Conservation (phyloP, 1,284 basidiomycete species). For the Melampsora larici-populina region DNA sequence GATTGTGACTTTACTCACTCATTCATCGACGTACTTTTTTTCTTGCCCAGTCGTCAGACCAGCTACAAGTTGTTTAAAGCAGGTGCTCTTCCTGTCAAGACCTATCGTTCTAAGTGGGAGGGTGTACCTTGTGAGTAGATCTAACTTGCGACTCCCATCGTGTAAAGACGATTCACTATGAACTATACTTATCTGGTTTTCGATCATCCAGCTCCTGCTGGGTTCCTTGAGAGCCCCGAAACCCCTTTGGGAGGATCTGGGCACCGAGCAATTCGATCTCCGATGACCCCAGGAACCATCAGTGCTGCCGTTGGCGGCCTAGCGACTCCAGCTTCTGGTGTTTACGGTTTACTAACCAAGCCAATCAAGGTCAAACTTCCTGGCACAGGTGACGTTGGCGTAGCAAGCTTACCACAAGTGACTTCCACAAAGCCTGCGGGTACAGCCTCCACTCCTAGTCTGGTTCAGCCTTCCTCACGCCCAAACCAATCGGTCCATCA, state of each 20-base stretch:
- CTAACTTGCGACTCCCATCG: neutral
- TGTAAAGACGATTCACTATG: neutral
- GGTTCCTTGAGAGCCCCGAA: slow-evolving; percentile 11
- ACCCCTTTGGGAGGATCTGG: neutral
- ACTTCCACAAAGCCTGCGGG: neutral
- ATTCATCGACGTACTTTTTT: neutral
- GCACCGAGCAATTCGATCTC: neutral
- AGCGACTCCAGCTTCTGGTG: neutral
- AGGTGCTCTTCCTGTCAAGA: slow-evolving; percentile 41
- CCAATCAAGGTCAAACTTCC: neutral
- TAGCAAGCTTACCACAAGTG: neutral
- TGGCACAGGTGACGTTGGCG: neutral
- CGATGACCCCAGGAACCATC: neutral
- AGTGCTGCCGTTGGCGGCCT: neutral
- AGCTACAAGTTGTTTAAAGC: slow-evolving; percentile 44
- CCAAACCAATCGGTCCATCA: neutral
- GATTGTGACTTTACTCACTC: neutral
- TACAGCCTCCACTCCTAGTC: neutral
- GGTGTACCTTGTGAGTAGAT: slow-evolving; percentile 23
- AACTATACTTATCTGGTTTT: neutral
- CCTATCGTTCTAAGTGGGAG: slow-evolving; percentile 43
- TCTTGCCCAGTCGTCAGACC: slow-evolving; percentile 36
- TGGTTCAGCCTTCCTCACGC: neutral
- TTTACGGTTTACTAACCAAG: neutral
- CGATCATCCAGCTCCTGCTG: neutral